Conservation (phyloP, 495 filamentous ascomycete genomes). For the Hypoxylon intermedium region DNA sequence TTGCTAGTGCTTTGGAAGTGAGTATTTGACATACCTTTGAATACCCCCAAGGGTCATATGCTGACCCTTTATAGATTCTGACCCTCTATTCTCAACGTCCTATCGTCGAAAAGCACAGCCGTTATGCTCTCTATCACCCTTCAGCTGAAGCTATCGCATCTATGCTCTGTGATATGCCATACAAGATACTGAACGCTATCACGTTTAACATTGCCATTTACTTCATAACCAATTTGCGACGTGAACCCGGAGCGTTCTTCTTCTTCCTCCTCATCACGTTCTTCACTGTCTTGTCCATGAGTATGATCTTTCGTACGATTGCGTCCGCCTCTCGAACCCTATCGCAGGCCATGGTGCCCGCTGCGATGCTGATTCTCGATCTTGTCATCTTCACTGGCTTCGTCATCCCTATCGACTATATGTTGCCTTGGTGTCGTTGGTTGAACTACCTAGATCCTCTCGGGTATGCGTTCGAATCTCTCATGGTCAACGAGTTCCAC, state of each 20-base stretch:
- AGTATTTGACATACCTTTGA: slow-evolving; percentile 8
- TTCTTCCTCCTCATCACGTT: slow-evolving; percentile 78
- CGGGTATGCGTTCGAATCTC: slow-evolving; percentile 82
- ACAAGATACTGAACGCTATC: slow-evolving; percentile 60
- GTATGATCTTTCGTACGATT: slow-evolving; percentile 83
- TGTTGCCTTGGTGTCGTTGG: slow-evolving; percentile 88
- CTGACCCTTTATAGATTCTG: slow-evolving; percentile 60
- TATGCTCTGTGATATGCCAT: slow-evolving; percentile 83
- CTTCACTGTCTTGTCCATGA: slow-evolving; percentile 72
- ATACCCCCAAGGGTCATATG: not conserved
- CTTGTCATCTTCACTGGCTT: slow-evolving; percentile 92
- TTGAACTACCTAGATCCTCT: slow-evolving; percentile 87
- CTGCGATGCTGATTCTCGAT: slow-evolving; percentile 80
- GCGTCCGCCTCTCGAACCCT: slow-evolving; percentile 79
- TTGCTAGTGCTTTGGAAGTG: slow-evolving; percentile 76
- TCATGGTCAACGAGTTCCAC: slow-evolving; percentile 92
- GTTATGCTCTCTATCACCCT: slow-evolving; percentile 92
- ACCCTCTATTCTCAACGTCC: slow-evolving; percentile 85
- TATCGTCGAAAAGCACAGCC: slow-evolving; percentile 90
- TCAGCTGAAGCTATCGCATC: slow-evolving; percentile 85
- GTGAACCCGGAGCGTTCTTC: slow-evolving; percentile 83
- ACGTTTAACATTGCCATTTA: slow-evolving; percentile 77
- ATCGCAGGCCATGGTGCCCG: slow-evolving; percentile 82
- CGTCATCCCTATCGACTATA: slow-evolving; percentile 76
- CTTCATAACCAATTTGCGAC: slow-evolving; percentile 83